phyloP scores from a whole-genome alignment of 2,329 filamentous ascomycete genomes.

The Fusarium stilboides region DNA sequence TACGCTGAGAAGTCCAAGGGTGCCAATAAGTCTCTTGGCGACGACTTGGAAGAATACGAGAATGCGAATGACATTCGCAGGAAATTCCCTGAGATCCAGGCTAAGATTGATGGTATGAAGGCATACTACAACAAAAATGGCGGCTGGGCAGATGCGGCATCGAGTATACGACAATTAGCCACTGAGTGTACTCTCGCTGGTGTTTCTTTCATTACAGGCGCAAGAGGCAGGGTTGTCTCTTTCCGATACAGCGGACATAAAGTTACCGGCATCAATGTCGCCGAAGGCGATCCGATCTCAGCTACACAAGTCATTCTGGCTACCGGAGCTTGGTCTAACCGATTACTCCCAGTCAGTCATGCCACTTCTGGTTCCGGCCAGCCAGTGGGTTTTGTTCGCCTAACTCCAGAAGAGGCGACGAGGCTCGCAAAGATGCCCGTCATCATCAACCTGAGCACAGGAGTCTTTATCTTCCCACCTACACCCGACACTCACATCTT shows the following conservation, averaged over 20 bases:
- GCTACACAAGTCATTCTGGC: slow-evolving; percentile 76
- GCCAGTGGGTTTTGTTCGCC: slow-evolving; percentile 73
- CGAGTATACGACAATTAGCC: slow-evolving; percentile 48
- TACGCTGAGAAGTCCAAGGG: slow-evolving; percentile 45
- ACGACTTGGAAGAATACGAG: slow-evolving; percentile 44
- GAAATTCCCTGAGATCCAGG: slow-evolving; percentile 42
- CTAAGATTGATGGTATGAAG: slow-evolving; percentile 43
- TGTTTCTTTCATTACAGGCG: slow-evolving; percentile 52
- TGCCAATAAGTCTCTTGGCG: slow-evolving; percentile 34
- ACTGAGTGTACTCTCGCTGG: slow-evolving; percentile 49
- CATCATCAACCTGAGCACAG: slow-evolving; percentile 68
- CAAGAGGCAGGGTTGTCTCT: slow-evolving; percentile 48
- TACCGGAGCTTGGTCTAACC: slow-evolving; percentile 76
- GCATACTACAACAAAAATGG: slow-evolving; percentile 51
- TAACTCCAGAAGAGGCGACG: slow-evolving; percentile 71
- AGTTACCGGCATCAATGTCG: slow-evolving; percentile 49
- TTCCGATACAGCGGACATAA: slow-evolving; percentile 35
- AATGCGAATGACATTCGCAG: slow-evolving; percentile 42
- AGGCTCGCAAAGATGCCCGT: slow-evolving; percentile 70
- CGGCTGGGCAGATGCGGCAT: slow-evolving; percentile 54
- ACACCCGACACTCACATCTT: slow-evolving; percentile 63
- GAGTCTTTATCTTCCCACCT: slow-evolving; percentile 70
- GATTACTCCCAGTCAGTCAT: slow-evolving; percentile 70
- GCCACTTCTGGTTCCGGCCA: slow-evolving; percentile 76
- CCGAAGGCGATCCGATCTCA: slow-evolving; percentile 59